These are phyloP conservation scores for Arabis hirsuta DNA, from an alignment of 345 rosid genomes.

Conservation along the genomic window DNA sequence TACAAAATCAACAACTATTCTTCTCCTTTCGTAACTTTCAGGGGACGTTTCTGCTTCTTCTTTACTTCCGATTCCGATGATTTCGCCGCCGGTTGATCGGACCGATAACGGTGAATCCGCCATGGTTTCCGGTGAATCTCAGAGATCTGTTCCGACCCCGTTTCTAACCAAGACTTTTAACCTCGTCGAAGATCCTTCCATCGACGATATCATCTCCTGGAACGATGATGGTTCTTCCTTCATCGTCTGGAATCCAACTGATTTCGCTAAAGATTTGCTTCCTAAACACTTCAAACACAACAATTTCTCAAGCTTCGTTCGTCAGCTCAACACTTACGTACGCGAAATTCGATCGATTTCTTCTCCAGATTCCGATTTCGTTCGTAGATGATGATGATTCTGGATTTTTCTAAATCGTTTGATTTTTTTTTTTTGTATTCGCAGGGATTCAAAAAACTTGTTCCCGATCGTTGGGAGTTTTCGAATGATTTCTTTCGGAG, in stretches of 20 bases:
- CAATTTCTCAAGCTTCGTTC: constrained; percentile 92
- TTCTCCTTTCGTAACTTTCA: constrained; percentile 11
- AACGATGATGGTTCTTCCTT: constrained; percentile 85
- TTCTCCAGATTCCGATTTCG: not conserved
- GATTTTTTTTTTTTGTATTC: not conserved
- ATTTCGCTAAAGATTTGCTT: constrained; percentile 83
- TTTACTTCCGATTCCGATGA: constrained; percentile 14
- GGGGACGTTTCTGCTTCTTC: not conserved
- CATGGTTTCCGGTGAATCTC: constrained; percentile 50
- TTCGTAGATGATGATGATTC: too few species aligned
- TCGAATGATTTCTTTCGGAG: constrained; percentile 74
- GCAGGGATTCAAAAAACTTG: constrained; percentile 83
- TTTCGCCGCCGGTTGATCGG: constrained; percentile 37
- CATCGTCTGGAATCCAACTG: constrained; percentile 86
- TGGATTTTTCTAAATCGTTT: too few species aligned
- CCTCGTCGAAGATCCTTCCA: constrained; percentile 68
- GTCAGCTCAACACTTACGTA: constrained; percentile 95
- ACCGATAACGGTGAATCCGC: constrained; percentile 38
- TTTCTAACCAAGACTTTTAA: constrained; percentile 81
- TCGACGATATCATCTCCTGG: constrained; percentile 88
- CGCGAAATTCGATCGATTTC: not conserved
- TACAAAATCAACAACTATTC: not conserved
- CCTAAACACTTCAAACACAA: constrained; percentile 88
- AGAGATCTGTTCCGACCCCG: constrained; percentile 77
- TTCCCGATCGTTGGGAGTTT: constrained; percentile 97